Conservation (phyloP, 768 basidiomycete genomes). For the Tylopilus felleus region DNA sequence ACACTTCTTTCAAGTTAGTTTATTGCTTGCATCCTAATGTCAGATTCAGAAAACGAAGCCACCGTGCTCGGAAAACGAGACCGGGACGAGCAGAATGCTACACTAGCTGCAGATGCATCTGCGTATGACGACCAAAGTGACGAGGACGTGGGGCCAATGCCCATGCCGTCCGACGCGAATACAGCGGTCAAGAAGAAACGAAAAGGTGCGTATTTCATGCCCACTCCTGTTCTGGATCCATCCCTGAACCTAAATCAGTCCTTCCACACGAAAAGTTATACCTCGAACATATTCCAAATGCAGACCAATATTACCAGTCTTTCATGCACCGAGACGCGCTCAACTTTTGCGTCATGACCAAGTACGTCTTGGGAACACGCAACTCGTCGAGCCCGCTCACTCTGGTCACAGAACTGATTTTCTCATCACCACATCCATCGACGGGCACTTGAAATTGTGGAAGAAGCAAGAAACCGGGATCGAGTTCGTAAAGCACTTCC, state of each 20-base stretch:
- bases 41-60: slow-evolving; percentile 45
- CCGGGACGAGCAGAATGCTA: slow-evolving; percentile 34
- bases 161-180: slow-evolving; percentile 46
- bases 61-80: slow-evolving; percentile 64
- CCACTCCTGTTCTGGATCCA: background rate
- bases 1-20: too few species aligned
- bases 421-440: slow-evolving; percentile 88
- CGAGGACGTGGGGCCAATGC: slow-evolving; percentile 89
- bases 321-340: slow-evolving; percentile 97
- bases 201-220: slow-evolving; percentile 55
- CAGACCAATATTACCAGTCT: slow-evolving; percentile 94
- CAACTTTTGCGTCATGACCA: slow-evolving; percentile 86
- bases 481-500: slow-evolving; percentile 98
- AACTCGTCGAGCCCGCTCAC: slow-evolving; percentile 4
- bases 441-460: slow-evolving; percentile 98
- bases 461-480: slow-evolving; percentile 96
- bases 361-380: slow-evolving; percentile 43
- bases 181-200: slow-evolving; percentile 67
- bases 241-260: slow-evolving; percentile 44
- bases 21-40: slow-evolving; percentile 39
- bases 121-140: slow-evolving; percentile 50
- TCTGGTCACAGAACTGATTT: slow-evolving; percentile 74
- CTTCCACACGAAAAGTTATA: slow-evolving; percentile 92
- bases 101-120: slow-evolving; percentile 17
- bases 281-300: slow-evolving; percentile 85